Conservation (phyloP, 192 early-diverging fungal genomes). For the Ambispora gerdemannii region DNA sequence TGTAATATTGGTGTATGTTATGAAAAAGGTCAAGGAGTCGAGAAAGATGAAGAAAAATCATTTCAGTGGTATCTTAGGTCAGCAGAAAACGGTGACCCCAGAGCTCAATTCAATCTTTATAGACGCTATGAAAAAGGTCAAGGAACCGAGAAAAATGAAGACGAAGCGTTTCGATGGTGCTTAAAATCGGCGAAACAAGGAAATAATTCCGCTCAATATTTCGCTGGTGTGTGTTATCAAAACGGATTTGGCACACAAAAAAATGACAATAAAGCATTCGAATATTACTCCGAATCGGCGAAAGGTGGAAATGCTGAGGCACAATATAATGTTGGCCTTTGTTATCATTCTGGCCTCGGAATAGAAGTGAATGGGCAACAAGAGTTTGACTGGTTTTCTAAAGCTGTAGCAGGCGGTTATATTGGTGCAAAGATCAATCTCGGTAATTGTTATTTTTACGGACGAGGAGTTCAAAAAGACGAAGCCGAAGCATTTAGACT, state of each 20-base stretch:
- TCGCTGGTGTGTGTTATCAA: background rate
- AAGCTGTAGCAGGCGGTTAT: too few species aligned
- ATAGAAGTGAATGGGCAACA: too few species aligned
- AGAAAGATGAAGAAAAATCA: slow-evolving; percentile 54
- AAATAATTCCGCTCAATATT: background rate
- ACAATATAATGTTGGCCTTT: too few species aligned
- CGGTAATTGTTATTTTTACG: too few species aligned
- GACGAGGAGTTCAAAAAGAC: too few species aligned
- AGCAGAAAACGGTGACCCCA: background rate
- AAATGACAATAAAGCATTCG: background rate
- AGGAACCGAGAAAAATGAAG: background rate
- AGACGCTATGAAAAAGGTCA: background rate
- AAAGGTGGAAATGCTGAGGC: too few species aligned
- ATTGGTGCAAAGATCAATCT: too few species aligned
- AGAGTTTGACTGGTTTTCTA: too few species aligned
- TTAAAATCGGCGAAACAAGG: background rate
- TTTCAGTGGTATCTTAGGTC: slow-evolving; percentile 53
- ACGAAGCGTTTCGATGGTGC: background rate
- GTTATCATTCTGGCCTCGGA: too few species aligned
- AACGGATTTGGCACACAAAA: background rate
- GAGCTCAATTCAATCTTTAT: background rate
- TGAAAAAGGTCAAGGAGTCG: slow-evolving; percentile 72
- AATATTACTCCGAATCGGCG: too few species aligned
- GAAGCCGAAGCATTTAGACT: too few species aligned
- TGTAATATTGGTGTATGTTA: slow-evolving; percentile 51